Conservation (phyloP, 2,329 filamentous ascomycete species). For the Akanthomyces dipterigenus region DNA sequence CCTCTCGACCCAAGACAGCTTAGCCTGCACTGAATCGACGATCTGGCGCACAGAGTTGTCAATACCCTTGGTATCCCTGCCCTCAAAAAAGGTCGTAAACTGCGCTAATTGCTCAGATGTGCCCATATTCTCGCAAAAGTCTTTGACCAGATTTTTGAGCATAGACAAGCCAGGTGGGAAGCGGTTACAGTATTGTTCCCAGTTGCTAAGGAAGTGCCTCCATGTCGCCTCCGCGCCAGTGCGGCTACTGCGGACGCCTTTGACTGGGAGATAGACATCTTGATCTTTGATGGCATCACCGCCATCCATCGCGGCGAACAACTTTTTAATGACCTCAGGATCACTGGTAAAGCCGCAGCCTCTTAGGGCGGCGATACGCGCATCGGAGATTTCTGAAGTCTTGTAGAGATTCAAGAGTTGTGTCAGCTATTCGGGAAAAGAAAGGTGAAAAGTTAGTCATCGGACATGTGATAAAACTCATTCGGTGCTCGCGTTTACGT, state of each 20-base stretch:
- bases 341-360: slow-evolving; percentile 71
- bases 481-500: slow-evolving; percentile 40
- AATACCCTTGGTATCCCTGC: slow-evolving; percentile 76
- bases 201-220: slow-evolving; percentile 78
- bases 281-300: slow-evolving; percentile 79
- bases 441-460: not conserved
- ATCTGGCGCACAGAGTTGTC: slow-evolving; percentile 88
- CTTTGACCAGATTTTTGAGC: slow-evolving; percentile 75
- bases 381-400: slow-evolving; percentile 45
- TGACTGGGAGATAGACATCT: slow-evolving; percentile 85
- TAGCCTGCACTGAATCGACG: slow-evolving; percentile 75
- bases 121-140: slow-evolving; percentile 76
- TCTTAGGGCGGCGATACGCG: slow-evolving; percentile 87
- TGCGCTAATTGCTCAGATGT: slow-evolving; percentile 65
- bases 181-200: slow-evolving; percentile 64
- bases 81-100: slow-evolving; percentile 73
- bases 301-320: slow-evolving; percentile 66
- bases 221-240: slow-evolving; percentile 76
- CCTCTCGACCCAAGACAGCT: slow-evolving; percentile 72
- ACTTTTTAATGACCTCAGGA: slow-evolving; percentile 73
- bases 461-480: too few relatives aligned
- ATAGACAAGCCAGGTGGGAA: slow-evolving; percentile 80
- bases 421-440: slow-evolving; percentile 52
- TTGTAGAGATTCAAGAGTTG: slow-evolving; percentile 66
- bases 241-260: slow-evolving; percentile 68